A percentile compares a stretch with the other conserved stretches of the same genome.
These are phyloP conservation scores for Diaporthe citrichinensis DNA, from an alignment of 2,329 filamentous ascomycete species.

Conservation along the genomic window DNA sequence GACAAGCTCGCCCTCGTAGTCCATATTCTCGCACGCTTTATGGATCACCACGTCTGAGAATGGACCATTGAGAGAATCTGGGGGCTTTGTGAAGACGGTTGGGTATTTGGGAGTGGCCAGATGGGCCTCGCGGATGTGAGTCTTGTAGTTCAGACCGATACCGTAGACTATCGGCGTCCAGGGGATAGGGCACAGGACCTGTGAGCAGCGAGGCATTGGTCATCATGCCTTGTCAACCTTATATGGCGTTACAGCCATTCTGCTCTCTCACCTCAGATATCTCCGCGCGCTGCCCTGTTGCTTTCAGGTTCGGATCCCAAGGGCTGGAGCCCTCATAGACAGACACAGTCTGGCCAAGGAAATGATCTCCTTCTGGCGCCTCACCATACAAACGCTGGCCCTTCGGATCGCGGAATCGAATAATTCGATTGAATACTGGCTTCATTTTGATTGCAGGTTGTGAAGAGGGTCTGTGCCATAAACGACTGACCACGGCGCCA, in stretches of 20 bases:
- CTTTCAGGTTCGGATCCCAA: not conserved
- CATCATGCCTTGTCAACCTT: not conserved
- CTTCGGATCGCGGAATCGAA: not conserved
- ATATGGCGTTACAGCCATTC: too few species aligned
- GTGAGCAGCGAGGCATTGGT: too few species aligned
- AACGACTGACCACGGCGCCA: too few species aligned
- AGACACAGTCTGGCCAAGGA: not conserved
- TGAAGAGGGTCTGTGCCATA: not conserved
- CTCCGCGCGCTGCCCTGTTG: not conserved
- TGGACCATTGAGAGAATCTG: conserved; percentile 17
- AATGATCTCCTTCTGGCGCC: not conserved
- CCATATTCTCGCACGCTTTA: conserved; percentile 57
- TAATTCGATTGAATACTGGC: not conserved
- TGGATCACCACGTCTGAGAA: conserved; percentile 49
- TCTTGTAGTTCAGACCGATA: conserved; percentile 30
- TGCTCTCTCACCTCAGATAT: not conserved
- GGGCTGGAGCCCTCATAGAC: not conserved
- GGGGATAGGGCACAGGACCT: conserved; percentile 6
- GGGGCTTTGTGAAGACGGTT: conserved; percentile 25
- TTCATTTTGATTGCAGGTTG: not conserved
- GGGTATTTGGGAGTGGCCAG: not conserved
- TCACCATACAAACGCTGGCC: not conserved
- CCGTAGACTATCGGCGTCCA: conserved; percentile 17
- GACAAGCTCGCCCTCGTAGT: conserved; percentile 67
- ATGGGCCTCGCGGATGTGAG: not conserved